Percentiles rank a stretch among this genome's conserved stretches.
Conservation (phyloP, 257 asterid species). For the Solanum paucissectum region DNA sequence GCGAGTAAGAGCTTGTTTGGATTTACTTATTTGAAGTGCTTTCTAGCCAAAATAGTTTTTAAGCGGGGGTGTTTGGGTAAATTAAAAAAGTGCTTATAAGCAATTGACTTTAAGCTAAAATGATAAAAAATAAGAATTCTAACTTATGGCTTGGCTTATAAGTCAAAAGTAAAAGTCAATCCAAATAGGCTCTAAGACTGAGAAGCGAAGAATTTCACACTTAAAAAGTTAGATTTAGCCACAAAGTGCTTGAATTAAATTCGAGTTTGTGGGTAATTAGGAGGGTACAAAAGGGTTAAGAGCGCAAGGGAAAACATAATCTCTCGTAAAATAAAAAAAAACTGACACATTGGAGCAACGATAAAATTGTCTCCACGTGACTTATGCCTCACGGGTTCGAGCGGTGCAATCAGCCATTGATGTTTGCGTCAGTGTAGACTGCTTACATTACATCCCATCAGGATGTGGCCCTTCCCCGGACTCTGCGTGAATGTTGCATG, state of each 20-base stretch:
- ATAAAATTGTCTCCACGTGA: neutral
- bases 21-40: neutral
- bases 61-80: neutral
- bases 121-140: neutral
- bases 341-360: neutral
- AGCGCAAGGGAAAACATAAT: neutral
- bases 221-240: neutral
- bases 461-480: neutral
- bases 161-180: neutral
- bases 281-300: neutral
- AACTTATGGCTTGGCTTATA: neutral
- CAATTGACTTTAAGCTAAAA: neutral
- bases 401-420: neutral
- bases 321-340: neutral
- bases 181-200: neutral
- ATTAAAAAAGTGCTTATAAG: neutral
- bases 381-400: neutral
- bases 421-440: neutral
- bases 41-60: neutral
- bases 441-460: neutral
- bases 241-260: neutral
- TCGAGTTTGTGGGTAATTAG: neutral
- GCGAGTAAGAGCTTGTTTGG: neutral
- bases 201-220: neutral
- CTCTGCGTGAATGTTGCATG: neutral